These are phyloP conservation scores for Luffa acutangula DNA, from an alignment of 306 rosid genomes.

Conservation along the genomic window DNA sequence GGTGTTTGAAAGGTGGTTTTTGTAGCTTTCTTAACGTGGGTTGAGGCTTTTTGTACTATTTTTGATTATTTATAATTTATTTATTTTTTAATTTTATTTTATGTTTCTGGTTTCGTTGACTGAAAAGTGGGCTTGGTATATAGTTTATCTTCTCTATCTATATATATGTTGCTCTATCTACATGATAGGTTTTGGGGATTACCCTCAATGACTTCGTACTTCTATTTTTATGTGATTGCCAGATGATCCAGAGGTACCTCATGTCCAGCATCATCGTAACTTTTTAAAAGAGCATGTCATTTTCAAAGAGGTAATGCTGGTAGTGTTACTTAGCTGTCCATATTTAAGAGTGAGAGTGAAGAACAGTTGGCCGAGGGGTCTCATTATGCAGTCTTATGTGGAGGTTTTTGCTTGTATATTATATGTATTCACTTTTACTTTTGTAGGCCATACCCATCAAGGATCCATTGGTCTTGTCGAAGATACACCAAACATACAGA, in stretches of 20 bases:
- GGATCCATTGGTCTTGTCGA: conserved; percentile 61
- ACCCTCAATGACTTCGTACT: background rate
- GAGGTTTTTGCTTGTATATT: background rate
- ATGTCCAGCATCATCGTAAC: conserved; percentile 64
- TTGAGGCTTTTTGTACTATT: background rate
- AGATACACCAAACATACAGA: conserved; percentile 95
- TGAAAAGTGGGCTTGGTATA: background rate
- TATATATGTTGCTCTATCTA: background rate
- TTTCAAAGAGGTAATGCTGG: conserved; percentile 71
- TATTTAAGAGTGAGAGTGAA: conserved; percentile 3
- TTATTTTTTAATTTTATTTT: too few relatives aligned
- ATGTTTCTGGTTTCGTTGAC: background rate
- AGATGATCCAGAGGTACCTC: conserved; percentile 79
- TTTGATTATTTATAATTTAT: too few relatives aligned
- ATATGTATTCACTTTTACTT: background rate
- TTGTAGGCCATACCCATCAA: conserved; percentile 87
- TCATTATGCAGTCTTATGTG: background rate
- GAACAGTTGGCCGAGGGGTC: background rate
- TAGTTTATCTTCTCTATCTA: background rate
- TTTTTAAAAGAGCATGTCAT: conserved; percentile 80
- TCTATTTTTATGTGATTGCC: conserved; percentile 19
- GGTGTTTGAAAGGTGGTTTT: background rate
- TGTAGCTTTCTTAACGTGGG: background rate
- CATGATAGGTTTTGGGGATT: background rate
- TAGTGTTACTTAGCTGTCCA: background rate